Conservation (phyloP, 148 eudicot species). For the Rhododendron simsii region DNA sequence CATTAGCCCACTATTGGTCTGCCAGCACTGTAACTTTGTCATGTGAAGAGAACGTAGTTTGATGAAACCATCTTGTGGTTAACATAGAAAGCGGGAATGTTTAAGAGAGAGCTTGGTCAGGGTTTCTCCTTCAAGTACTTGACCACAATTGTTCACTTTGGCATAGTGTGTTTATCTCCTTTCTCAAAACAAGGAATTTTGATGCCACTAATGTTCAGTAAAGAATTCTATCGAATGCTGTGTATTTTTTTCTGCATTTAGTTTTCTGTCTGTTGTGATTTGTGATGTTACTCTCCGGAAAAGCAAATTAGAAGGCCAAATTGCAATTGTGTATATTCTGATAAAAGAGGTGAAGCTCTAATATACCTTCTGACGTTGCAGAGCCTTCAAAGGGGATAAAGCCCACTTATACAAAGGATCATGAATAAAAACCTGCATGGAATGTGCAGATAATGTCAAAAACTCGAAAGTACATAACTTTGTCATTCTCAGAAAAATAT, state of each 20-base stretch:
- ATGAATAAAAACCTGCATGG: conserved; percentile 89
- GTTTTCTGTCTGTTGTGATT: not conserved
- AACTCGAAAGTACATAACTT: not conserved
- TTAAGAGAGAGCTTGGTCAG: not conserved
- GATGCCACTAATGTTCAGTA: not conserved
- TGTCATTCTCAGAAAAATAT: not conserved
- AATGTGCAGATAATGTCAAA: conserved; percentile 3
- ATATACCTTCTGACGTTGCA: conserved; percentile 88
- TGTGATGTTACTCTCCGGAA: not conserved
- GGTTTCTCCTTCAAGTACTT: not conserved
- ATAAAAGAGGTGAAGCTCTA: not conserved
- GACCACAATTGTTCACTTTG: not conserved
- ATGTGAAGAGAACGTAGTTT: not conserved
- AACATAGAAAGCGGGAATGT: not conserved
- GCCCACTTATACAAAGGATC: conserved; percentile 99
- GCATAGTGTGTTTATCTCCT: not conserved
- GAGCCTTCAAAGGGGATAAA: conserved; percentile 88
- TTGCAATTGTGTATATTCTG: not conserved
- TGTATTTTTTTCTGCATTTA: not conserved
- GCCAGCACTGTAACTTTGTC: not conserved
- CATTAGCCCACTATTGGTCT: not conserved
- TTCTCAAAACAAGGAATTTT: not conserved
- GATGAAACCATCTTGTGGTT: not conserved
- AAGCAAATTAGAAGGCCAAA: conserved; percentile 4
- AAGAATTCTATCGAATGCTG: not conserved